These are phyloP conservation scores for Narthecium ossifragum DNA, from an alignment of 106 monocot species.

Conservation along the genomic window DNA sequence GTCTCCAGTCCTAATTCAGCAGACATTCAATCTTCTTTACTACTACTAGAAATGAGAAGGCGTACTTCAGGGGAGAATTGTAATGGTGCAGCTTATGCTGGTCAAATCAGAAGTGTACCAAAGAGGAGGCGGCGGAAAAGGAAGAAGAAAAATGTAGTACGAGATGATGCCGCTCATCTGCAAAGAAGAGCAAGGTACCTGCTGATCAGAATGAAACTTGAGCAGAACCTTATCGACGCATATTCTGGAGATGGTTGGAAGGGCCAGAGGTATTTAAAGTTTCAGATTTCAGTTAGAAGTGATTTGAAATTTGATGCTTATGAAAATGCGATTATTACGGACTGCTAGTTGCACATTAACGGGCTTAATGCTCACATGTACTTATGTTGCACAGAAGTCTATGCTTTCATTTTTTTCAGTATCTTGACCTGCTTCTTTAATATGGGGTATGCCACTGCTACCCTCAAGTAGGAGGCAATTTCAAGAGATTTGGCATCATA, in stretches of 20 bases:
- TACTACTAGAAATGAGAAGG: not conserved
- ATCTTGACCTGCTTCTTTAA: too few species aligned
- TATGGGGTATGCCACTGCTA: too few species aligned
- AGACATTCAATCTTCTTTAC: slow-evolving; percentile 10
- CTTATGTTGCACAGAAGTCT: too few species aligned
- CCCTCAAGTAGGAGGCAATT: too few species aligned
- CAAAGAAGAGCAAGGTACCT: slow-evolving; percentile 73
- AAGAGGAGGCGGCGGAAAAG: slow-evolving; percentile 31
- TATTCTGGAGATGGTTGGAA: slow-evolving; percentile 94
- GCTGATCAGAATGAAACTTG: slow-evolving; percentile 73
- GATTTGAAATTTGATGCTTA: too few species aligned
- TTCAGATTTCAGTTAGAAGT: too few species aligned
- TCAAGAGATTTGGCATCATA: too few species aligned
- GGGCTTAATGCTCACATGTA: too few species aligned
- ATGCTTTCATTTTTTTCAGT: too few species aligned
- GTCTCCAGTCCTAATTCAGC: slow-evolving; percentile 1
- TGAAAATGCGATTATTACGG: too few species aligned
- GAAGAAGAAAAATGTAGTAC: slow-evolving; percentile 36
- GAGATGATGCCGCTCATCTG: slow-evolving; percentile 64
- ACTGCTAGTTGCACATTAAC: too few species aligned
- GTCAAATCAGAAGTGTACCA: slow-evolving; percentile 3
- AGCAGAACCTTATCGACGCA: slow-evolving; percentile 85
- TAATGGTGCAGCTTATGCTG: slow-evolving; percentile 8
- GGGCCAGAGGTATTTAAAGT: slow-evolving; percentile 61
- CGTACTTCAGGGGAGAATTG: slow-evolving; percentile 1